phyloP scores from a whole-genome alignment of 768 basidiomycete genomes.

The Rhodotorula babjevae region DNA sequence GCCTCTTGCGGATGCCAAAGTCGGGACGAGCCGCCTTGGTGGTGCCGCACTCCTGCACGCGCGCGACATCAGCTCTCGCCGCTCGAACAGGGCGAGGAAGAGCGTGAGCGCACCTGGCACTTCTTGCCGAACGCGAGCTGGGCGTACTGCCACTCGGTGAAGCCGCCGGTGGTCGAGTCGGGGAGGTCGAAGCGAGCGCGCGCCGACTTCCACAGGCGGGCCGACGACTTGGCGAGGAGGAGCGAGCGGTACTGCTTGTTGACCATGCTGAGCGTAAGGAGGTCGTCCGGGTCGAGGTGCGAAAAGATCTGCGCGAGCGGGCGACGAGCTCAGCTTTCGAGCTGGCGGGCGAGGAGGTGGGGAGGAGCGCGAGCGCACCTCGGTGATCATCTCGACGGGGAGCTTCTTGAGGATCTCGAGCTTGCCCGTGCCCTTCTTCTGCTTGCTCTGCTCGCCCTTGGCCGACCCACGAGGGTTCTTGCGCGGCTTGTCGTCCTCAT shows the following conservation, averaged over 20 bases:
- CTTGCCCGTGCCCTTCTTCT: background rate
- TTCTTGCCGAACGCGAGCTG: slow-evolving; percentile 24
- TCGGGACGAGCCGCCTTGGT: background rate
- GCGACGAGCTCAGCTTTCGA: too few relatives aligned
- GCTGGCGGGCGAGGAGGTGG: background rate
- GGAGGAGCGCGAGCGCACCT: background rate
- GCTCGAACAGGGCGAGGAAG: background rate
- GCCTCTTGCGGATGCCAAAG: background rate
- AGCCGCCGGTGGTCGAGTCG: background rate
- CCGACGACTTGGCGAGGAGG: background rate
- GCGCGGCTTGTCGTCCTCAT: background rate
- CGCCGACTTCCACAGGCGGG: slow-evolving; percentile 9
- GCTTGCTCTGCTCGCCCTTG: background rate
- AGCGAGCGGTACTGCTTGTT: slow-evolving; percentile 7
- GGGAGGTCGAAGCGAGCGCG: slow-evolving; percentile 12
- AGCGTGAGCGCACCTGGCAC: background rate
- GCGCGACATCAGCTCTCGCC: background rate
- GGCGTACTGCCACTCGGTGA: slow-evolving; percentile 7
- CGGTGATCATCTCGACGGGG: background rate
- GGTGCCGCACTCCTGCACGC: background rate
- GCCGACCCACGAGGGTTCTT: background rate
- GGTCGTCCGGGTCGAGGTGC: slow-evolving; percentile 43
- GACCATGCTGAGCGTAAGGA: slow-evolving; percentile 3
- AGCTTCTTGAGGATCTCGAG: background rate
- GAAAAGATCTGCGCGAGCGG: slow-evolving; percentile 18